Percentiles rank a stretch among this genome's conserved stretches.
Conservation (phyloP, 345 rosid genomes). For the Citrus mangshanensis region DNA sequence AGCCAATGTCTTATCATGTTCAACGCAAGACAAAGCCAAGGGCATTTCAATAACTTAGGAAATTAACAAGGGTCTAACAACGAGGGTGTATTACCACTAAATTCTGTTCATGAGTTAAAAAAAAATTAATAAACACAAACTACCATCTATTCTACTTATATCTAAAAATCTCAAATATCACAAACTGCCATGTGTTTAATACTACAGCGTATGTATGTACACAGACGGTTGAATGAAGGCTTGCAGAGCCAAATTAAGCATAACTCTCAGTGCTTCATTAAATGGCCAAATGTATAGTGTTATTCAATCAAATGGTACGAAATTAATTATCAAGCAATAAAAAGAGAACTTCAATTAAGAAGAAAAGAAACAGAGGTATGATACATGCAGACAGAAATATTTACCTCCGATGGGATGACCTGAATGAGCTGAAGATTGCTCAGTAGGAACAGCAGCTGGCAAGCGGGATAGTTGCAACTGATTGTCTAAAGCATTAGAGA, state of each 20-base stretch:
- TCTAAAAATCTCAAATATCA: background rate
- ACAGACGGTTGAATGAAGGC: background rate
- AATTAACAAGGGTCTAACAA: background rate
- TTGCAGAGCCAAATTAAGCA: background rate
- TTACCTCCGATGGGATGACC: conserved; percentile 61
- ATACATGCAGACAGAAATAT: conserved; percentile 2
- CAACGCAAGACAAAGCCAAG: background rate
- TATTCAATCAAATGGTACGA: background rate
- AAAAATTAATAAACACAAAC: background rate
- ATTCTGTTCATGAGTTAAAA: too few relatives aligned
- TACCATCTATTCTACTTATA: background rate
- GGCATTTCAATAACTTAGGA: background rate
- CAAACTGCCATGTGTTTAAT: background rate
- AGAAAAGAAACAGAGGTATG: background rate
- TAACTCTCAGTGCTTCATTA: background rate
- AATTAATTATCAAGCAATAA: background rate
- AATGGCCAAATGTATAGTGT: background rate
- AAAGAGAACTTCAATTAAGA: background rate
- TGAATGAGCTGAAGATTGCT: conserved; percentile 49
- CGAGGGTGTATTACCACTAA: background rate
- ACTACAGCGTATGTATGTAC: background rate
- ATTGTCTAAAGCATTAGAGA: conserved; percentile 45
- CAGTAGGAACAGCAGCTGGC: conserved; percentile 46
- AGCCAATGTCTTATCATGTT: background rate
- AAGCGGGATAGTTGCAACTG: conserved; percentile 50